Conservation (phyloP, 768 basidiomycete genomes). For the Porphyrellus cyaneotinctus region DNA sequence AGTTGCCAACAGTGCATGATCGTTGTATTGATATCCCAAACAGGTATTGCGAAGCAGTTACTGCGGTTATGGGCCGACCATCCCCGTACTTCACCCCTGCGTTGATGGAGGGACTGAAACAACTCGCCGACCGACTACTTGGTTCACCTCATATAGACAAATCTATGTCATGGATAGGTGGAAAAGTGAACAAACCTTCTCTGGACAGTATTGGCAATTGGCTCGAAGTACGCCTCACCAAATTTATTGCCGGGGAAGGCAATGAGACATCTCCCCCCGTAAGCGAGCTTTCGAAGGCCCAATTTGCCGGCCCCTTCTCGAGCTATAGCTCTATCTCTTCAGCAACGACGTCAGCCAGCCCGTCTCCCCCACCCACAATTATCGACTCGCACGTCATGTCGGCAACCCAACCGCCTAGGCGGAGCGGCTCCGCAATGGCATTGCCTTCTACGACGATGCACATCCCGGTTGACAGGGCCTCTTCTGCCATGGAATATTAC, state of each 20-base stretch:
- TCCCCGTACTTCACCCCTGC: slow-evolving; percentile 65
- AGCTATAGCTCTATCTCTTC: slow-evolving; percentile 93
- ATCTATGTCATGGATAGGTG: slow-evolving; percentile 77
- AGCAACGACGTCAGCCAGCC: slow-evolving; percentile 63
- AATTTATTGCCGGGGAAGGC: slow-evolving; percentile 92
- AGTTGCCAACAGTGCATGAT: not conserved
- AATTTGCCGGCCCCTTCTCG: slow-evolving; percentile 77
- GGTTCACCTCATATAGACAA: slow-evolving; percentile 74
- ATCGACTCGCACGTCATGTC: slow-evolving; percentile 35
- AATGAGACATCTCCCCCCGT: slow-evolving; percentile 44
- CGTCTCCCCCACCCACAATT: slow-evolving; percentile 67
- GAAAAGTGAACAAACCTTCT: slow-evolving; percentile 87
- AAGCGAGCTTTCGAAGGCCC: slow-evolving; percentile 31
- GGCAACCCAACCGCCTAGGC: slow-evolving; percentile 43
- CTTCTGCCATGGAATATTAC: slow-evolving; percentile 74
- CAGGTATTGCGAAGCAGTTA: slow-evolving; percentile 93
- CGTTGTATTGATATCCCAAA: not conserved
- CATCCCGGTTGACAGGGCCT: slow-evolving; percentile 61
- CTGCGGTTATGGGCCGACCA: slow-evolving; percentile 53
- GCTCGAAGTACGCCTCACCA: slow-evolving; percentile 88
- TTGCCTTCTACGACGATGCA: slow-evolving; percentile 45
- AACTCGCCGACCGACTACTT: slow-evolving; percentile 72
- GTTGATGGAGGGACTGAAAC: slow-evolving; percentile 71
- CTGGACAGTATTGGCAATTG: slow-evolving; percentile 89
- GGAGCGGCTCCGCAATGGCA: slow-evolving; percentile 70